Conservation (phyloP, 163 green algal species). For the Trebouxiophyceae sp. region DNA sequence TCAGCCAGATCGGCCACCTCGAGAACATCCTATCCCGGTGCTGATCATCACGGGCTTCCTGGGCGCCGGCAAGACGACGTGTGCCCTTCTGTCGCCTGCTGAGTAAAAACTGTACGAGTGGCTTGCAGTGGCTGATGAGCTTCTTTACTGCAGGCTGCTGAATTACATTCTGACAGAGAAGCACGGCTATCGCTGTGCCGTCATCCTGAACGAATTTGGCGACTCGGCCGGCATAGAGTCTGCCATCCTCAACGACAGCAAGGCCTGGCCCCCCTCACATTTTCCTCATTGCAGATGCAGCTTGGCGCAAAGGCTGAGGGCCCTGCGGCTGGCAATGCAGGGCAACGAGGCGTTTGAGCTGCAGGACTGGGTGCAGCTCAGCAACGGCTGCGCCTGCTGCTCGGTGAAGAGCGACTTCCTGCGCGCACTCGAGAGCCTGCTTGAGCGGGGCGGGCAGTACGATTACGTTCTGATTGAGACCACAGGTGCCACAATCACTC, state of each 20-base stretch:
- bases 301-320: not conserved
- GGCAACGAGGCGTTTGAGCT: conserved; percentile 9
- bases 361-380: conserved; percentile 74
- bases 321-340: too few relatives aligned
- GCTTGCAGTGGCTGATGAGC: not conserved
- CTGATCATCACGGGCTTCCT: conserved; percentile 54
- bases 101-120: not conserved
- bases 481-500: conserved; percentile 56
- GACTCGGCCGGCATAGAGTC: conserved; percentile 55
- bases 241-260: conserved; percentile 49
- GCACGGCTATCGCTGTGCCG: conserved; percentile 63
- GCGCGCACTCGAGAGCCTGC: conserved; percentile 68
- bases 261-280: conserved; percentile 16
- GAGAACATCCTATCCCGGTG: conserved; percentile 40
- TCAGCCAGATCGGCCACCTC: not conserved
- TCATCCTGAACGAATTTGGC: conserved; percentile 80
- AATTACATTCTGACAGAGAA: conserved; percentile 66
- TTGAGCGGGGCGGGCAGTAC: conserved; percentile 55
- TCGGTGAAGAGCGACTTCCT: conserved; percentile 87
- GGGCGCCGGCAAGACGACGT: conserved; percentile 14
- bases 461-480: conserved; percentile 90
- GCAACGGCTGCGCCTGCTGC: conserved; percentile 93
- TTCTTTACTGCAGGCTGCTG: conserved; percentile 38
- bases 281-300: not conserved
- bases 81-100: not conserved